Percentiles rank a stretch among this genome's conserved stretches.
Evolutionary conservation across 2,329 filamentous ascomycete species (phyloP).

Genomic region (Macrophomina tecta): DNA sequence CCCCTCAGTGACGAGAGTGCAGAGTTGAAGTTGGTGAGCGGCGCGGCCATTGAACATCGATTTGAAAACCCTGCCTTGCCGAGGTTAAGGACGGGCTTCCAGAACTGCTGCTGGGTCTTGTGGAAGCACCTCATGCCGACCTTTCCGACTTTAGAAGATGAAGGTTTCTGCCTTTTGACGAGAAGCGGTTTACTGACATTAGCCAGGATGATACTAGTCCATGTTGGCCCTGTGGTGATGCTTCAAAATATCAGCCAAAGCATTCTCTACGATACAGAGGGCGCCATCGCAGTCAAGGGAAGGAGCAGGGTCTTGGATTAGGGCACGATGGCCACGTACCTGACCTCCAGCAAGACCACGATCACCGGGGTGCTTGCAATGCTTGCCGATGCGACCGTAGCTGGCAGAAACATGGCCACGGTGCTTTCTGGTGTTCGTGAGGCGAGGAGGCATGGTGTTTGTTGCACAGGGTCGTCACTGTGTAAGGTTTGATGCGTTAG

Average conservation of each 20-base stretch:
- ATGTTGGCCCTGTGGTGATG: constrained; percentile 97
- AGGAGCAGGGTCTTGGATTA: too few relatives aligned
- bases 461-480: too few relatives aligned
- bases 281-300: too few relatives aligned
- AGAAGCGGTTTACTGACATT: constrained; percentile 51
- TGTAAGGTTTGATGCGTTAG: too few relatives aligned
- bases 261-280: too few relatives aligned
- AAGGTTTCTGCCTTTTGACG: too few relatives aligned
- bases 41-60: not conserved
- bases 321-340: not conserved
- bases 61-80: constrained; percentile 65
- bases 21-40: constrained; percentile 63
- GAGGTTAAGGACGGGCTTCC: constrained; percentile 98
- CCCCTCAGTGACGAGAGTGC: constrained; percentile 91
- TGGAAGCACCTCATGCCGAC: constrained; percentile 67
- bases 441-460: constrained; percentile 70
- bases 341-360: constrained; percentile 90
- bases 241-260: constrained; percentile 33
- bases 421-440: constrained; percentile 80
- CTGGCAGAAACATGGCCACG: constrained; percentile 98
- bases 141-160: constrained; percentile 60
- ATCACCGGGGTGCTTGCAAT: constrained; percentile 85
- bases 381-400: constrained; percentile 98
- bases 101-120: constrained; percentile 76
- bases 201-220: constrained; percentile 92